Evolutionary conservation across 192 early-diverging fungal species (phyloP), one percentile per base, ranked within the genome.

Genomic region (Linnemannia zychae): DNA sequence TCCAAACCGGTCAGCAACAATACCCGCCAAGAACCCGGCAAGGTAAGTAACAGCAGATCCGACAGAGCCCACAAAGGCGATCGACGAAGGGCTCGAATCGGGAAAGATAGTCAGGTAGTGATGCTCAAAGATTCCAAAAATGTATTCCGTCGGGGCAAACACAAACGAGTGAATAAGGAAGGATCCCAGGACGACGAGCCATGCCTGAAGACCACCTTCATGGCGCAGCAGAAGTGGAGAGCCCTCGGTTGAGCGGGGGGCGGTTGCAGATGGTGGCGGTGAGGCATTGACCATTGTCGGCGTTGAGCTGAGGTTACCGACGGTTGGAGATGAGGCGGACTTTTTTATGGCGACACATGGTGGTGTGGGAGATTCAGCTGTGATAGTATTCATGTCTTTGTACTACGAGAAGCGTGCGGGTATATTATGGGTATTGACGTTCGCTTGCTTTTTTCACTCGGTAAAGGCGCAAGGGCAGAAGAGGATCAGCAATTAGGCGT

Each of bases 1-100:
- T 3, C 93, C 93, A 76, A 91, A 90, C 38, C 75, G 71, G 50
- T 89, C 88, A 9, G 83, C 83, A 1, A 85, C 74, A 53, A 85
- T 74, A 15, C 80, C 81, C n/a, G 87, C 75, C 74, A 87, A 17
- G 82, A 87, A 69, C 28, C 74, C 77, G 77, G 65, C 33, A 40
- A 79, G 22, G 68, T 81, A 72, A 66, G 77, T 66, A 68, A 71
- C 44, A 70, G 83, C 83, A 50, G 77, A 79, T 40, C 83, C 83
- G 5, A 65, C 67, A 57, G 83, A 79, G 20, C 83, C 83, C 28
- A 85, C 70, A 68, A 85, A 85, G 1, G 83, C 83, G 37, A 85
- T 76, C 7, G 83, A 85, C 5, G 83, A 77, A 4, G 80, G 72
- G 17, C 83, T 84, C 46, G 90, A 79, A 17, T 85, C 74, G 0